phyloP scores from a whole-genome alignment of 768 basidiomycete genomes.

The Macrolepiota fuliginosa region DNA sequence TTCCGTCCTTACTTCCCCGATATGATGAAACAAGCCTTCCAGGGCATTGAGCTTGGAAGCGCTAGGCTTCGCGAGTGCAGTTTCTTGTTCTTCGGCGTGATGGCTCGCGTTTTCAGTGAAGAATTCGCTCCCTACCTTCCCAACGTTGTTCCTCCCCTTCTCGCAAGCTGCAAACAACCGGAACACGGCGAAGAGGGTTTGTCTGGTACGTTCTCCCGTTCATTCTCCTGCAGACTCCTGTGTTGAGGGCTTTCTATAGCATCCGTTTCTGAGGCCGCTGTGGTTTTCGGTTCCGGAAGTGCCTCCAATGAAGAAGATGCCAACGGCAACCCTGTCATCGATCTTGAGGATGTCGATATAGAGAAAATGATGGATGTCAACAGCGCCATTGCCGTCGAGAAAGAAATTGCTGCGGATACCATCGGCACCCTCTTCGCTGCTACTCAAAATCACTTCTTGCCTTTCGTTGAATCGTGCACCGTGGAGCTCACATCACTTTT shows the following conservation, averaged over 20 bases:
- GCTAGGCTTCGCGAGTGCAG: constrained; percentile 90
- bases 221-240: not conserved
- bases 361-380: constrained; percentile 91
- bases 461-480: constrained; percentile 82
- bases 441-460: constrained; percentile 82
- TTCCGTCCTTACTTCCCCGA: constrained; percentile 97
- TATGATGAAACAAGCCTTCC: constrained; percentile 94
- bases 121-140: constrained; percentile 90
- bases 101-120: constrained; percentile 95
- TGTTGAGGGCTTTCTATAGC: constrained; percentile 29
- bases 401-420: constrained; percentile 97
- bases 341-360: constrained; percentile 76
- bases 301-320: constrained; percentile 57
- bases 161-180: constrained; percentile 77
- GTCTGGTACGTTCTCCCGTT: constrained; percentile 35
- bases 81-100: constrained; percentile 98
- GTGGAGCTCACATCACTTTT: constrained; percentile 78
- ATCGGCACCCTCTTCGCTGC: constrained; percentile 88
- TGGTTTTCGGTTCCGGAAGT: constrained; percentile 70
- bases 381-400: constrained; percentile 96
- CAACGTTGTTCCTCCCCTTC: constrained; percentile 80
- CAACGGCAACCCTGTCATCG: constrained; percentile 56
- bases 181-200: constrained; percentile 69
- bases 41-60: constrained; percentile 83
- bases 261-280: constrained; percentile 50